These are phyloP conservation scores for Lobulomyces angularis DNA, from an alignment of 192 early-diverging fungal genomes.

Conservation along the genomic window DNA sequence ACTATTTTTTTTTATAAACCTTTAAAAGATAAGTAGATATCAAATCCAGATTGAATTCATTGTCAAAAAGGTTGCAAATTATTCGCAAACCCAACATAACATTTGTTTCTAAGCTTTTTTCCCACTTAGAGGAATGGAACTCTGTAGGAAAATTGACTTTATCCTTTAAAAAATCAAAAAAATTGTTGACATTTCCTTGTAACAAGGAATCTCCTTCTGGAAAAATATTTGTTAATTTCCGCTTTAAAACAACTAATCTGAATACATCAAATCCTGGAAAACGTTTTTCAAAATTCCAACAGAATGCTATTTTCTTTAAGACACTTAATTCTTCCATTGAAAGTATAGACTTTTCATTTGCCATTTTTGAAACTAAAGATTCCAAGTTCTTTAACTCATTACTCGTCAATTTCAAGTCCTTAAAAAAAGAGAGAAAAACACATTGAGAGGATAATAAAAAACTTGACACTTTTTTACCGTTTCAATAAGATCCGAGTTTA, in stretches of 20 bases:
- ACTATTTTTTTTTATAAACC: too few relatives aligned
- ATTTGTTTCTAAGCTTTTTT: conserved; percentile 49
- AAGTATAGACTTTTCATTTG: too few relatives aligned
- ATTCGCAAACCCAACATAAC: conserved; percentile 63
- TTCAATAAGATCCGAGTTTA: conserved; percentile 44
- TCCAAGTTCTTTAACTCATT: conserved; percentile 9
- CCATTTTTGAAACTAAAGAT: conserved; percentile 10
- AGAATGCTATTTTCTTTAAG: too few relatives aligned
- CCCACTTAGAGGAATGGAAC: conserved; percentile 3
- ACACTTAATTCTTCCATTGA: too few relatives aligned
- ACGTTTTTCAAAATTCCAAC: too few relatives aligned
- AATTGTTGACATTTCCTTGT: neutral
- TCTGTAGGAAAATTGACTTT: conserved; percentile 9
- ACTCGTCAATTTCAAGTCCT: conserved; percentile 4
- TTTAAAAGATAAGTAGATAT: too few relatives aligned
- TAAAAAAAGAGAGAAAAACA: conserved; percentile 9
- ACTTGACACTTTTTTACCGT: too few relatives aligned
- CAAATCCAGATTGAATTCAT: too few relatives aligned
- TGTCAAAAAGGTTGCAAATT: conserved; percentile 61
- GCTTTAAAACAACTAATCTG: conserved; percentile 5
- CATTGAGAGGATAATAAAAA: conserved; percentile 1
- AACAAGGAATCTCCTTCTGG: neutral
- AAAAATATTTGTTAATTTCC: neutral
- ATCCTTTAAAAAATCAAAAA: neutral
- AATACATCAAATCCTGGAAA: too few relatives aligned